Percentiles rank a stretch among this genome's conserved stretches.
These are phyloP conservation scores for Xylariaceae sp. DNA, from an alignment of 2,329 filamentous ascomycete species.

Conservation along the genomic window DNA sequence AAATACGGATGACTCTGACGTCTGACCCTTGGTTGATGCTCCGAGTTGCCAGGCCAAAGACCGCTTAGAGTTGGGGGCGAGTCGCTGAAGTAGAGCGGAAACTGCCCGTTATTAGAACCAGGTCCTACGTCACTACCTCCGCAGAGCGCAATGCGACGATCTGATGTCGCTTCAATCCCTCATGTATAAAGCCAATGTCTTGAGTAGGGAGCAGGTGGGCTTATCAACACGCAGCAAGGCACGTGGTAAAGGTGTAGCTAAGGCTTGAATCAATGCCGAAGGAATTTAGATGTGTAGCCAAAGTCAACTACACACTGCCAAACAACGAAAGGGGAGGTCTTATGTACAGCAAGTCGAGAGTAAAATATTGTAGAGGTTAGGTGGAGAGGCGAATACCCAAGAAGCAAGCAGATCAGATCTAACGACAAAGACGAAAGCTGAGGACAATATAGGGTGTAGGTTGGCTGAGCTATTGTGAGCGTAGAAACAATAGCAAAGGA, in stretches of 20 bases:
- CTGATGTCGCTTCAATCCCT: not conserved
- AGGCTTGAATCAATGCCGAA: not conserved
- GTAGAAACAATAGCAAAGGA: too few species aligned
- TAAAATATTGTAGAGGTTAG: conserved; percentile 10
- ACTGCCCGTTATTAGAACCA: not conserved
- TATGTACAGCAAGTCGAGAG: not conserved
- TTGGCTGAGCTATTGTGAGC: too few species aligned
- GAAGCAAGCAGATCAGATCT: conserved; percentile 5
- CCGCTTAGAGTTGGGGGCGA: not conserved
- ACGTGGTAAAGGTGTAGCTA: not conserved
- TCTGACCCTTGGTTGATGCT: conserved; percentile 19
- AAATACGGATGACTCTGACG: not conserved
- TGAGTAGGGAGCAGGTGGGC: not conserved
- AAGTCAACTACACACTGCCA: not conserved
- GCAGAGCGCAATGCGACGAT: not conserved
- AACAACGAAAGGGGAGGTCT: too few species aligned
- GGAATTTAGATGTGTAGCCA: not conserved
- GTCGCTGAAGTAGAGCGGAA: not conserved
- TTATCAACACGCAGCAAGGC: not conserved
- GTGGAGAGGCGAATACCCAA: not conserved
- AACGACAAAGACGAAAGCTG: conserved; percentile 9
- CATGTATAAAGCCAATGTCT: not conserved
- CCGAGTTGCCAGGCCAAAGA: conserved; percentile 20
- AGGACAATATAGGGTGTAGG: conserved; percentile 1
- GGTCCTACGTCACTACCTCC: conserved; percentile 1